These are phyloP conservation scores for Xylariaceae sp. DNA, from an alignment of 2,329 filamentous ascomycete genomes.

Conservation along the genomic window DNA sequence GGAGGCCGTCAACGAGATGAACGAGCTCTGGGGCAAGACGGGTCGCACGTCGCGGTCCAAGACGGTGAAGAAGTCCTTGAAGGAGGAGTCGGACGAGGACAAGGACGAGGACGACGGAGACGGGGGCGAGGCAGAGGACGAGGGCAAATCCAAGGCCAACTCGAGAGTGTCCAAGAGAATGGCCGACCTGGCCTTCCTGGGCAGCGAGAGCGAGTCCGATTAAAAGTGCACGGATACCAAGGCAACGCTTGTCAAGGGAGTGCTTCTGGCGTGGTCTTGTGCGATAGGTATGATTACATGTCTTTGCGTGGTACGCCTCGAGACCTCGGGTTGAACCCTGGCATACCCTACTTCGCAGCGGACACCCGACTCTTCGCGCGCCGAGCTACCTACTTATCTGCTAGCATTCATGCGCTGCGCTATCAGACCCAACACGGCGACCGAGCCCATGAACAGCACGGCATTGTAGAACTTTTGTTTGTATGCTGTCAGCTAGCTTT, in stretches of 20 bases:
- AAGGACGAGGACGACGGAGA: constrained; percentile 28
- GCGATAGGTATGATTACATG: too few species aligned
- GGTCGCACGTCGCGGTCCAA: constrained; percentile 34
- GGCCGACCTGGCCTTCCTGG: constrained; percentile 58
- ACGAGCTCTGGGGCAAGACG: constrained; percentile 64
- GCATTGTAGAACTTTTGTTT: constrained; percentile 99
- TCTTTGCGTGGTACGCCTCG: too few species aligned
- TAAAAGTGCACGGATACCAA: too few species aligned
- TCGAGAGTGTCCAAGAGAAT: constrained; percentile 37
- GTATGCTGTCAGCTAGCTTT: too few species aligned
- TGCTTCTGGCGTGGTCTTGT: too few species aligned
- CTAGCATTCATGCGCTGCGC: constrained; percentile 72
- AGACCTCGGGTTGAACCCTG: too few species aligned
- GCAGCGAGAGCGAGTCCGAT: constrained; percentile 61
- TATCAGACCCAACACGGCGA: constrained; percentile 87
- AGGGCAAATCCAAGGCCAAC: constrained; percentile 17
- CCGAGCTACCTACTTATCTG: constrained; percentile 14
- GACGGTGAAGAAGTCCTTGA: constrained; percentile 27
- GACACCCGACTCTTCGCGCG: too few species aligned
- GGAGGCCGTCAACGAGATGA: constrained; percentile 76
- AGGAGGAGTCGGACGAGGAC: constrained; percentile 29
- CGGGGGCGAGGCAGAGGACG: constrained; percentile 23
- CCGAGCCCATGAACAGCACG: constrained; percentile 91
- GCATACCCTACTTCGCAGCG: too few species aligned
- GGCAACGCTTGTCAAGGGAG: too few species aligned